These are phyloP conservation scores for Artemisia argyi DNA, from an alignment of 129 eudicot genomes.

Conservation along the genomic window DNA sequence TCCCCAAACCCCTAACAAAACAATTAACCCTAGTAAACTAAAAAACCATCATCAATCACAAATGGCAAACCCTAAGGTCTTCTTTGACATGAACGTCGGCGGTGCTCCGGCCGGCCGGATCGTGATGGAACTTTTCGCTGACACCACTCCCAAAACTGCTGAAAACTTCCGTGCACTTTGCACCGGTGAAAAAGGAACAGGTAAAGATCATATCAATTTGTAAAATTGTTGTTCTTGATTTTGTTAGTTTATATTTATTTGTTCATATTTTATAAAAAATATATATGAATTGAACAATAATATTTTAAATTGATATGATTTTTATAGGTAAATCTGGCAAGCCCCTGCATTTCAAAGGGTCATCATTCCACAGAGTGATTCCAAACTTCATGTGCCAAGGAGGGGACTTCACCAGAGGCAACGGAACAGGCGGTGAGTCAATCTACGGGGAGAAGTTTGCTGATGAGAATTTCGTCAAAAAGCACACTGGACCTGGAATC, in stretches of 20 bases:
- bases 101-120: conserved; percentile 48
- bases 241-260: too few species aligned
- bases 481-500: conserved; percentile 66
- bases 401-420: conserved; percentile 61
- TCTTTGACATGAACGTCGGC: conserved; percentile 61
- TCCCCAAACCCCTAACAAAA: neutral
- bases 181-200: conserved; percentile 60
- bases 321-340: conserved; percentile 27
- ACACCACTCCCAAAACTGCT: conserved; percentile 58
- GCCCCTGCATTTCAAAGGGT: conserved; percentile 57
- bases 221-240: too few species aligned
- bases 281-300: too few species aligned
- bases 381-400: conserved; percentile 75
- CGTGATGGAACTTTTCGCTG: conserved; percentile 63
- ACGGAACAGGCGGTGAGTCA: conserved; percentile 72
- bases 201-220: neutral
- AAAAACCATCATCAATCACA: neutral
- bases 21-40: neutral
- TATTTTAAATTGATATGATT: too few species aligned
- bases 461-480: conserved; percentile 58
- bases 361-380: conserved; percentile 59
- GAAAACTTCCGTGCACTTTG: conserved; percentile 71
- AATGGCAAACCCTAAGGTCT: conserved; percentile 62
- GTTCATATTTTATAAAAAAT: too few species aligned
- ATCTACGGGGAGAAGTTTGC: conserved; percentile 54